Conservation (phyloP, 305 asterid genomes). For the Solanum hybrid region DNA sequence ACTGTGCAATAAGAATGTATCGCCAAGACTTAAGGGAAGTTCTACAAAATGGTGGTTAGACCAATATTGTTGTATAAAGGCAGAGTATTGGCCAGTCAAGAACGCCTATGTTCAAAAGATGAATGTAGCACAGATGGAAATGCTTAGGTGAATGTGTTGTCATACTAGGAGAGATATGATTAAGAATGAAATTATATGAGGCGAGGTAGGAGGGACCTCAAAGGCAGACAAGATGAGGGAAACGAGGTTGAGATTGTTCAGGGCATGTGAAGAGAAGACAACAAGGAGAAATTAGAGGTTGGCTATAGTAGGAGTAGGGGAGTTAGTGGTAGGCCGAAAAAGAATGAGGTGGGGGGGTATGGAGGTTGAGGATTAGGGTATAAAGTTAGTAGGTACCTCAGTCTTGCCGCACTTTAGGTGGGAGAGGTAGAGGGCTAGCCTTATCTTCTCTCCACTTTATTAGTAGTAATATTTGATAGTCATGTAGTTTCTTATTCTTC, state of each 20-base stretch:
- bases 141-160: neutral
- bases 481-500: neutral
- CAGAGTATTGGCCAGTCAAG: neutral
- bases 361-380: neutral
- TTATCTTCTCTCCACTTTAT: neutral
- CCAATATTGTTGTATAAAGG: neutral
- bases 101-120: neutral
- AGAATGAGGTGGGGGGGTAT: neutral
- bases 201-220: neutral
- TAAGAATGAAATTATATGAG: neutral
- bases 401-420: neutral
- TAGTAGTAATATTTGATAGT: neutral
- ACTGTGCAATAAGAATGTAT: too few species aligned
- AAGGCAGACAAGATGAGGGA: neutral
- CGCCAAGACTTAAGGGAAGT: neutral
- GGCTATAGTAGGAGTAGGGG: neutral
- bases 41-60: neutral
- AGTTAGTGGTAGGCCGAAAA: neutral
- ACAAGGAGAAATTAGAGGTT: too few species aligned
- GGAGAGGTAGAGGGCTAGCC: neutral
- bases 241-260: neutral
- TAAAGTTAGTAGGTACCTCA: neutral
- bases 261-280: neutral
- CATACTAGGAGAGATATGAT: neutral
- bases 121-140: neutral